Base-by-base conservation (phyloP, 2,329 filamentous ascomycete species). In the Thelonectria discophora region DNA sequence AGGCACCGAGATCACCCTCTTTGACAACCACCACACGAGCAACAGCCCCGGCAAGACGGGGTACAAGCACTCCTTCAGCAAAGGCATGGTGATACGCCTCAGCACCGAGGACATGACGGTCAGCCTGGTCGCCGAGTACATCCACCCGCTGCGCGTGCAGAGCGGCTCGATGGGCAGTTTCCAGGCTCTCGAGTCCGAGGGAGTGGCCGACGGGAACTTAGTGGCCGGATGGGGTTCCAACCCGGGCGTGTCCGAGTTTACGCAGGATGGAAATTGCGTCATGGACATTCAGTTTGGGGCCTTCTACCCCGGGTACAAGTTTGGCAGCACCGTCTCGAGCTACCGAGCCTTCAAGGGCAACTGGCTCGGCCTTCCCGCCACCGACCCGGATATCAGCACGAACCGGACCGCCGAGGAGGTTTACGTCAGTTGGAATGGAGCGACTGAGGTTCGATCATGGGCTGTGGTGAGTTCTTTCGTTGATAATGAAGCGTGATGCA, bases 281-380 rank as follows among this genome's bases (percentile, higher is more conserved):
- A 60, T 60, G 57, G 57, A 60, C 21, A 55, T 60, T 9, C 50
- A 55, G 15, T 60, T 60, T 34, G 57, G 57, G 13, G 50, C 57
- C 1, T 60, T 30, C 18, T 24, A 48, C 8, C 57, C 57, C 12
- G 57, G 57, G 8, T 60, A 60, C 13, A 55, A 45, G 32, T 60
- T 55, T 30, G 57, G 57, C 5, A 20, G 27, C 13, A 60, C 57
- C 4, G 57, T 60, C 11, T 49, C 56, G 2, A 60, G 57, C 21
- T 60, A 60, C 17, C 48, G 57, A 42, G 43, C 57, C 1, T 60
- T 43, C 13, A 60, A 60, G 50, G 45, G 57, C 1, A 30, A 60
- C 20, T 60, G 57, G 57, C 39, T 60, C 11, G 57, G 57, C 6
- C 34, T 34, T 37, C 57, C 50, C 15, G 20, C 12, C 3, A 49